phyloP scores from a whole-genome alignment of 441 rosid species.

The Breynia disticha region DNA sequence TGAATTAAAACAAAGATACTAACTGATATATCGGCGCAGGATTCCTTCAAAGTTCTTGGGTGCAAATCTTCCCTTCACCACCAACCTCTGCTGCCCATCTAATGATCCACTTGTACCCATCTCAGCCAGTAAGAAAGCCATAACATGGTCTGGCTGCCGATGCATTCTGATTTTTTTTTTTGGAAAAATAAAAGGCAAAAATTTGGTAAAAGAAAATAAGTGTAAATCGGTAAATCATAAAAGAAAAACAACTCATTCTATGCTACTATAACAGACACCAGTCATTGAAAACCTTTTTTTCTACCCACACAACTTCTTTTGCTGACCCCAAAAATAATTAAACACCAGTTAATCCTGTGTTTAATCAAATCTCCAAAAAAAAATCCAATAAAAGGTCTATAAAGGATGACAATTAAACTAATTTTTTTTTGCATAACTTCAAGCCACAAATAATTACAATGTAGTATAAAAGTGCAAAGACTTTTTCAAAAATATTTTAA shows the following conservation, averaged over 20 bases:
- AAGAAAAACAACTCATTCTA: background rate
- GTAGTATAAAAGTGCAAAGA: too few species aligned
- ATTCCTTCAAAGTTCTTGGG: slow-evolving; percentile 65
- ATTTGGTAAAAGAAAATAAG: background rate
- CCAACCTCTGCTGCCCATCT: slow-evolving; percentile 65
- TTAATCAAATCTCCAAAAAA: too few species aligned
- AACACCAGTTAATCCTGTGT: too few species aligned
- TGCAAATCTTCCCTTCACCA: slow-evolving; percentile 66
- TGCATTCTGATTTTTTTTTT: slow-evolving; percentile 48
- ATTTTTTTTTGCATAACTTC: too few species aligned
- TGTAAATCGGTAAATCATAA: background rate
- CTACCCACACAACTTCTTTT: too few species aligned
- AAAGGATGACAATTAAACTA: too few species aligned
- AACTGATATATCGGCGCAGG: slow-evolving; percentile 54
- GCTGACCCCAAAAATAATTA: too few species aligned
- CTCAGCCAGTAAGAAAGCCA: slow-evolving; percentile 54
- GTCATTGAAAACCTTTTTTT: too few species aligned
- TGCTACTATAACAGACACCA: background rate
- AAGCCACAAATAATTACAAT: too few species aligned
- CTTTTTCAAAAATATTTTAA: too few species aligned
- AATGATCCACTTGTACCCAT: slow-evolving; percentile 60
- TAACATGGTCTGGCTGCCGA: slow-evolving; percentile 66
- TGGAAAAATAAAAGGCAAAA: background rate
- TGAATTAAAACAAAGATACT: slow-evolving; percentile 16
- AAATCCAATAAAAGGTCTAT: too few species aligned